Conservation (phyloP, 129 eudicot genomes). For the Gnaphalium uliginosum region DNA sequence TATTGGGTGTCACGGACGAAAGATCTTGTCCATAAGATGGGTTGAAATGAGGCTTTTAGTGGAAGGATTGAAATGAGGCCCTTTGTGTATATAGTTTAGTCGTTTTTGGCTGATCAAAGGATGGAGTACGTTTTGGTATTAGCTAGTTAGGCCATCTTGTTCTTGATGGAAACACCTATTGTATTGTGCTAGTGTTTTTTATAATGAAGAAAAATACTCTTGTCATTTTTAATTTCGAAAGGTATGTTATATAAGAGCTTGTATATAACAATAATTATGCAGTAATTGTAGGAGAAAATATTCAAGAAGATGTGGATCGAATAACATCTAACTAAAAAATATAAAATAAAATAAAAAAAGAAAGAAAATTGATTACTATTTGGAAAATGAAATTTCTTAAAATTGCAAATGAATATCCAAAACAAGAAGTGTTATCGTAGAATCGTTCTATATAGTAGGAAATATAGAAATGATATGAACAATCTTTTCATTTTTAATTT, state of each 20-base stretch:
- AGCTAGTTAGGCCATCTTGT: slow-evolving; percentile 9
- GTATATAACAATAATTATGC: background rate
- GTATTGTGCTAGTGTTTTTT: background rate
- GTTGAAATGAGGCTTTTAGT: background rate
- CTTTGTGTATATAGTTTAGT: slow-evolving; percentile 18
- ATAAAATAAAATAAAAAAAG: too few relatives aligned
- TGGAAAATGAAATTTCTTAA: too few relatives aligned
- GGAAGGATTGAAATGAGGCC: slow-evolving; percentile 19
- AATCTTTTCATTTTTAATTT: too few relatives aligned
- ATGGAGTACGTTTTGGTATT: background rate
- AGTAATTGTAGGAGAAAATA: background rate
- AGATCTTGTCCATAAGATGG: slow-evolving; percentile 42
- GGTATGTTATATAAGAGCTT: background rate
- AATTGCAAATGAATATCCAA: too few relatives aligned
- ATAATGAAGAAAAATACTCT: background rate
- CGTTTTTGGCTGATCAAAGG: slow-evolving; percentile 7
- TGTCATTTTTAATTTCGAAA: background rate
- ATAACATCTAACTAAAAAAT: too few relatives aligned
- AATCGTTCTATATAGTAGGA: too few relatives aligned
- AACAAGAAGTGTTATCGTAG: too few relatives aligned
- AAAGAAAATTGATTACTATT: too few relatives aligned
- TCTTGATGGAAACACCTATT: slow-evolving; percentile 17
- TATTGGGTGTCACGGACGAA: slow-evolving; percentile 40
- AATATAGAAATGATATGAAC: too few relatives aligned
- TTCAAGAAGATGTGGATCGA: too few relatives aligned